A percentile compares a stretch with the other conserved stretches of the same genome.
phyloP scores from a whole-genome alignment of 1,139 yeast species.

The Kodamaea fungicola region DNA sequence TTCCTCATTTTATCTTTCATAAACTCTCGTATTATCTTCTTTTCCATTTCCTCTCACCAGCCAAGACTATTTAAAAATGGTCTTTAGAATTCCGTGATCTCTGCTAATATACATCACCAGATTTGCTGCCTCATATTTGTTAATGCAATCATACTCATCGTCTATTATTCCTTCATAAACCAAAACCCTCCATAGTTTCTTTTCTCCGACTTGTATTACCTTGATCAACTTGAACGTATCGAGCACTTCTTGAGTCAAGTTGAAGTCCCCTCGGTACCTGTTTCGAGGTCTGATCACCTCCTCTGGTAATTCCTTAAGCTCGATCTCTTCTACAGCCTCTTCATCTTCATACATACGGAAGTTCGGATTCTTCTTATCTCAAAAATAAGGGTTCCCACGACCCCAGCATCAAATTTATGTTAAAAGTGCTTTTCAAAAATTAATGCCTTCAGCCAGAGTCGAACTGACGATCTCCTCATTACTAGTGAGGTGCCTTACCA shows the following conservation, averaged over 20 bases:
- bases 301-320: constrained; percentile 6
- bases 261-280: constrained; percentile 5
- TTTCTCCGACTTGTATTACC: constrained; percentile 3
- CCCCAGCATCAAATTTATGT: too few relatives aligned
- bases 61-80: neutral
- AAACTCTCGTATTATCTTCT: too few relatives aligned
- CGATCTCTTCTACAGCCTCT: constrained; percentile 4
- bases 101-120: constrained; percentile 6
- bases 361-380: too few relatives aligned
- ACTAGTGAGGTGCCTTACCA: constrained; percentile 93
- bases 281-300: constrained; percentile 4
- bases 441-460: constrained; percentile 75
- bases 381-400: too few relatives aligned
- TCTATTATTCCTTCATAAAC: constrained; percentile 6
- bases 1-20: too few relatives aligned
- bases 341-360: neutral
- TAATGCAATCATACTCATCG: constrained; percentile 3
- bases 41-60: too few relatives aligned
- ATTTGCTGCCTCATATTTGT: constrained; percentile 3
- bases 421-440: constrained; percentile 15
- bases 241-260: constrained; percentile 4
- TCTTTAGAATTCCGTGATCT: constrained; percentile 5
- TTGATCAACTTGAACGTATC: constrained; percentile 3
- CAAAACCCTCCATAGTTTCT: constrained; percentile 2
- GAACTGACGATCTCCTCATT: constrained; percentile 90